Evolutionary conservation across 345 rosid species (phyloP).

Genomic region (Eucalyptus victrix): DNA sequence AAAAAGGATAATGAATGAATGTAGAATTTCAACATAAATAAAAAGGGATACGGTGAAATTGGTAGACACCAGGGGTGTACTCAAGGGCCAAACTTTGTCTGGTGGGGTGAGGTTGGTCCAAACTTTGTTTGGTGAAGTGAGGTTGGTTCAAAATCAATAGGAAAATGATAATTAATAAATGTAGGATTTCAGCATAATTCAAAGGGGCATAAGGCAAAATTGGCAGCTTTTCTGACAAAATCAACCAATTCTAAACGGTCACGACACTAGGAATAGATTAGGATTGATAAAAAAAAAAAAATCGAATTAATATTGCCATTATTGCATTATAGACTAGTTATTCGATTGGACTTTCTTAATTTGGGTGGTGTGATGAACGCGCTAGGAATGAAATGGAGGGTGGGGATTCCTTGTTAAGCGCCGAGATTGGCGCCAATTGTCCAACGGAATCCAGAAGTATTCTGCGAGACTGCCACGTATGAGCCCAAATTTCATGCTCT

Average conservation of each 20-base stretch:
- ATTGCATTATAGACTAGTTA: background rate
- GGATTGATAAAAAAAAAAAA: too few relatives aligned
- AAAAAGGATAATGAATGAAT: too few relatives aligned
- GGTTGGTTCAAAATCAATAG: too few relatives aligned
- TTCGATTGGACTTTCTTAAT: too few relatives aligned
- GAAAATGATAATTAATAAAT: too few relatives aligned
- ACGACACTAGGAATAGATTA: background rate
- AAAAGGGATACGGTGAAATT: too few relatives aligned
- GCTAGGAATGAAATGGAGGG: background rate
- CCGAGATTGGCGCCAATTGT: background rate
- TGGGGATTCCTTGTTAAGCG: background rate
- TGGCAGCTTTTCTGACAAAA: too few relatives aligned
- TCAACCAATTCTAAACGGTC: background rate
- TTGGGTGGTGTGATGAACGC: background rate
- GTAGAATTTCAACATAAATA: fast-evolving
- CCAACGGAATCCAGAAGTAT: background rate
- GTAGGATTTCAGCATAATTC: too few relatives aligned
- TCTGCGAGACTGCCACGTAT: background rate
- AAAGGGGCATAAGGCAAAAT: too few relatives aligned
- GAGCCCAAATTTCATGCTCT: background rate
- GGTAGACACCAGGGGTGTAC: too few relatives aligned
- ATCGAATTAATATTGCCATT: background rate
- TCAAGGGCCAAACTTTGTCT: too few relatives aligned
- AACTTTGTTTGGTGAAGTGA: too few relatives aligned
- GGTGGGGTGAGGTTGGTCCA: fast-evolving